These are phyloP conservation scores for Sclerotinia nivalis DNA, from an alignment of 2,329 filamentous ascomycete genomes.

Conservation along the genomic window DNA sequence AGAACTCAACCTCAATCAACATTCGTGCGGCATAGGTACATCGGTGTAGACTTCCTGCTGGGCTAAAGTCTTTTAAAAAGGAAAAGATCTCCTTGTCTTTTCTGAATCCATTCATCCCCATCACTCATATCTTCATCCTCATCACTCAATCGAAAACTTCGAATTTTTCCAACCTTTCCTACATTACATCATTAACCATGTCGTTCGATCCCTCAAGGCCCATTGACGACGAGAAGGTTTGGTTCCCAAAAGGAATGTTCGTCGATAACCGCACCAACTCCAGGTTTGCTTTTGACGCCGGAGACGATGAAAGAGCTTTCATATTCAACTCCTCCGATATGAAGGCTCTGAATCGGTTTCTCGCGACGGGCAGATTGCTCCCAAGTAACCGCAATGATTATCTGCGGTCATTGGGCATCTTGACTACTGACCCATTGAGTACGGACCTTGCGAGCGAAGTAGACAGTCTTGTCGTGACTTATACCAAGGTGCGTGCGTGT, in stretches of 20 bases:
- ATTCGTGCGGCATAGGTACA: not conserved
- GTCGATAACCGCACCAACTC: conserved; percentile 5
- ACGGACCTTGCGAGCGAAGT: not conserved
- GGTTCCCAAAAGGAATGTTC: conserved; percentile 16
- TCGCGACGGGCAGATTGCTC: conserved; percentile 1
- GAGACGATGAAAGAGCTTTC: conserved; percentile 10
- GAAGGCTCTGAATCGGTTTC: conserved; percentile 1
- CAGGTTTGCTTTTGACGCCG: not conserved
- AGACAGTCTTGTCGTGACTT: not conserved
- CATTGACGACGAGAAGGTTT: conserved; percentile 2
- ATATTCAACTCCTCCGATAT: conserved; percentile 5
- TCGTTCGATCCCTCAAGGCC: conserved; percentile 12
- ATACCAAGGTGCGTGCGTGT: not conserved
- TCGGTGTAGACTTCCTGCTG: not conserved
- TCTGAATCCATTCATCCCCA: not conserved
- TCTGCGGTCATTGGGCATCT: conserved; percentile 4
- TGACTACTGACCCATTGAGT: not conserved
- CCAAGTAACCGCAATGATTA: conserved; percentile 2
- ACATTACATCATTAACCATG: not conserved
- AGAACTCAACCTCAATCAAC: not conserved
- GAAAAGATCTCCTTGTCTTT: not conserved
- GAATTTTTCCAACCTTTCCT: not conserved
- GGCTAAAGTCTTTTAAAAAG: not conserved
- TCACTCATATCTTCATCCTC: not conserved
- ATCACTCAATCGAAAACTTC: not conserved